Evolutionary conservation across 768 basidiomycete genomes (phyloP).

Genomic region (Exsudoporus frostii): DNA sequence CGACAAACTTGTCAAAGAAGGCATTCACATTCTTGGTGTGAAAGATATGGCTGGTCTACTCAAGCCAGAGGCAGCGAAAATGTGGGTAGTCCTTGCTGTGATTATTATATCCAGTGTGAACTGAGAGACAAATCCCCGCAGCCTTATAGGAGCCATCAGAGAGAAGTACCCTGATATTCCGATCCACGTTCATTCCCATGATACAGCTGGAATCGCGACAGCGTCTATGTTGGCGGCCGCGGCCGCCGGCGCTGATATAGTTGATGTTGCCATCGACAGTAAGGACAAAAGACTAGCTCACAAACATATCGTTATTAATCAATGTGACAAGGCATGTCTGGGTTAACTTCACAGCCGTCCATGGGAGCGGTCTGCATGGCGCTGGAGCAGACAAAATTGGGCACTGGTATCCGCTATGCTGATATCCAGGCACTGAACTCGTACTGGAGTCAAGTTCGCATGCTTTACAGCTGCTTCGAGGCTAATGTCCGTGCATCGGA

Average conservation of each 20-base stretch:
- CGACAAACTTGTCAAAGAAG: constrained; percentile 87
- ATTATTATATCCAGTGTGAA: background rate
- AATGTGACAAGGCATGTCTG: constrained; percentile 80
- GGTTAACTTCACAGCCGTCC: constrained; percentile 95
- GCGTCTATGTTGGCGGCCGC: constrained; percentile 98
- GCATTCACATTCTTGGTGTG: constrained; percentile 94
- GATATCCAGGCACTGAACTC: constrained; percentile 96
- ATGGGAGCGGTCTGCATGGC: constrained; percentile 98
- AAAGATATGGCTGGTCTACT: constrained; percentile 99
- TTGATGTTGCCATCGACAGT: constrained; percentile 99
- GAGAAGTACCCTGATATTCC: constrained; percentile 96
- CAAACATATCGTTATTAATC: constrained; percentile 9
- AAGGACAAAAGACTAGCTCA: constrained; percentile 30
- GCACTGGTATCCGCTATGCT: constrained; percentile 94
- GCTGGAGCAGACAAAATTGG: constrained; percentile 88
- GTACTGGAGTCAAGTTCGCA: constrained; percentile 97
- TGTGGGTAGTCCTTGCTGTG: constrained; percentile 48
- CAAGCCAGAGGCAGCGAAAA: constrained; percentile 89
- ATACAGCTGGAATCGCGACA: constrained; percentile 96
- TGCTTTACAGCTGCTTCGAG: constrained; percentile 95
- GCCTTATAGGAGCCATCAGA: constrained; percentile 91
- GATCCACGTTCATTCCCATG: constrained; percentile 99
- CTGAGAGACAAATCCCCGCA: constrained; percentile 28
- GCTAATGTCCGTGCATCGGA: constrained; percentile 97
- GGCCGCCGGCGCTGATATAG: constrained; percentile 95